Base-by-base conservation (phyloP, 1,139 yeast species). In the Sugiyamaella neomexicana region DNA sequence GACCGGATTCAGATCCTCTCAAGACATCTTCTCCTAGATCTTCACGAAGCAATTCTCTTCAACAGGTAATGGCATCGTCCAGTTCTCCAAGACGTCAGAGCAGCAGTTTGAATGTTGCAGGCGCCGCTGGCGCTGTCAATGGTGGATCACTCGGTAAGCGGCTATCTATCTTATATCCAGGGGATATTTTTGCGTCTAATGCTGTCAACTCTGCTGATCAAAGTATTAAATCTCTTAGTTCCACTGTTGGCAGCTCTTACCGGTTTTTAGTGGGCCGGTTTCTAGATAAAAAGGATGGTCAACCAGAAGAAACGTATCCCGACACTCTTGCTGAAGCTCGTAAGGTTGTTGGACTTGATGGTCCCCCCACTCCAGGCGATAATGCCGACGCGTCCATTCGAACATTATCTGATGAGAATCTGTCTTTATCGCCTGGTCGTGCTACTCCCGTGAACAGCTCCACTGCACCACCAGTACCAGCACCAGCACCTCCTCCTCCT, bases 191-290 rank as follows among this genome's bases (percentile, higher is more conserved):
- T 17, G 68, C 69, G 2, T 55, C 62, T 10, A 56, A 62, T n/a
- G 68, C 68, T 13, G 65, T 57, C 9, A 61, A 52, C 23, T 56
- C 65, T 5, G 70, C 71, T 6, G 73, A 68, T 46, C 68, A 64
- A 44, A 65, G 71, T 10, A 56, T 68, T 46, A 66, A 63, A 46
- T 63, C 68, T 9, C 51, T 70, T 15, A 68, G 72, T 12, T 62
- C 66, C 5, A 64, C 71, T 1, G 62, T 70, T 42, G 71, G 69
- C 25, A 67, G 58, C 50, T 67, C 72, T 2, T 70, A 69, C 58
- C 60, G 67, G 53, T 68, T 66, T 55, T 56, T 70, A 32, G 59
- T 70, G 57, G 71, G 70, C 45, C 64, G 68, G 51, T 57, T 68
- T 36, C 44, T 60, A 0, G 58, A 57, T 25, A 56, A 58, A 43